A percentile compares a stretch with the other conserved stretches of the same genome.
Evolutionary conservation across 441 rosid genomes (phyloP).

Genomic region (Aleurites moluccanus): DNA sequence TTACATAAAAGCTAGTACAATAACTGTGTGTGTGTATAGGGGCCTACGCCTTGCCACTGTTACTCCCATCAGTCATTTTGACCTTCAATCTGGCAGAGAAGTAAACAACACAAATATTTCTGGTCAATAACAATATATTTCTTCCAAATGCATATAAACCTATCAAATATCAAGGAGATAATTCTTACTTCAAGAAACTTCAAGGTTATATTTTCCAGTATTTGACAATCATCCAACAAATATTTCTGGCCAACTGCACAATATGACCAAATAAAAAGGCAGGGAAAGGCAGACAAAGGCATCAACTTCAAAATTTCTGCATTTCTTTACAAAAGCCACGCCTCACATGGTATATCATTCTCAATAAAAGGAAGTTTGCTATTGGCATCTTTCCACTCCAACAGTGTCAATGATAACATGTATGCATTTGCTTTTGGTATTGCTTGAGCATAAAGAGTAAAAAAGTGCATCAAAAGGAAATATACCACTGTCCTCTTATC

Average conservation of each 20-base stretch:
- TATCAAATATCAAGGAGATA: neutral
- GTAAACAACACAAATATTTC: neutral
- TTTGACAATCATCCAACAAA: neutral
- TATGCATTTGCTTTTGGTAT: slow-evolving; percentile 10
- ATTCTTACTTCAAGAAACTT: neutral
- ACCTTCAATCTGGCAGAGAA: neutral
- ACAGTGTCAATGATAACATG: neutral
- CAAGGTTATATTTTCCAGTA: neutral
- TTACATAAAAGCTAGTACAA: neutral
- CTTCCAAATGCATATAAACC: neutral
- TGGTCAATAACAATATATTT: neutral
- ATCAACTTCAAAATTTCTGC: slow-evolving; percentile 3
- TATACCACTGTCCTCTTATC: slow-evolving; percentile 9
- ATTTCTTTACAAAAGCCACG: slow-evolving; percentile 21
- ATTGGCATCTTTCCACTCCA: slow-evolving; percentile 19
- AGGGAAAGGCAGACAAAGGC: slow-evolving; percentile 6
- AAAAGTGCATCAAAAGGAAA: slow-evolving; percentile 11
- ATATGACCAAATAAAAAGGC: neutral
- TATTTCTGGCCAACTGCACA: neutral
- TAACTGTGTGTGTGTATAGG: neutral
- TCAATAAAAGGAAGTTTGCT: neutral
- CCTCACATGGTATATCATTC: neutral
- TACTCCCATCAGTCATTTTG: neutral
- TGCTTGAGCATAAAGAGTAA: slow-evolving; percentile 14
- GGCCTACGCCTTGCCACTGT: neutral